These are phyloP conservation scores for Lipomyces mesembrius DNA, from an alignment of 805 yeast genomes.

Conservation along the genomic window DNA sequence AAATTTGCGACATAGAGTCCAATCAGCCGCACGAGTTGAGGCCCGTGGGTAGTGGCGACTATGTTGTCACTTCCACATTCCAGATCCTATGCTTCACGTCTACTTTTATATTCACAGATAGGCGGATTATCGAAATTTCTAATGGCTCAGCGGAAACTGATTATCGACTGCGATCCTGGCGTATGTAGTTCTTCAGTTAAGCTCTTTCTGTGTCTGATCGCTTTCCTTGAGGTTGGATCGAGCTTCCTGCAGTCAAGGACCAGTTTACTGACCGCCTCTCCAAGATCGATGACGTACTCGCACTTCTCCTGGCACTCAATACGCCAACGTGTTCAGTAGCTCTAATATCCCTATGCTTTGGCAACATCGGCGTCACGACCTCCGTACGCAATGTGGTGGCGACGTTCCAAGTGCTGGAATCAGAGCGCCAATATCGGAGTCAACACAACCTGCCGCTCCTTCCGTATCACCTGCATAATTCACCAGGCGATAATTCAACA, in stretches of 20 bases:
- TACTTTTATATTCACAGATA: neutral
- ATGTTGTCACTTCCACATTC: neutral
- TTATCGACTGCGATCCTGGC: conserved; percentile 52
- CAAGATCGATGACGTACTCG: conserved; percentile 50
- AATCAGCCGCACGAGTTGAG: neutral
- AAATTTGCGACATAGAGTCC: too few species aligned
- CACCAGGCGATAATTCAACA: conserved; percentile 23
- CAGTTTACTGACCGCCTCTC: neutral
- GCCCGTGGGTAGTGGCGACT: too few species aligned
- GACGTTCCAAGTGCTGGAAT: conserved; percentile 45
- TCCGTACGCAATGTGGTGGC: conserved; percentile 47
- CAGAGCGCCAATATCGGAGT: conserved; percentile 43
- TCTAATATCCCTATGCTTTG: conserved; percentile 48
- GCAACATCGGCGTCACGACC: conserved; percentile 46
- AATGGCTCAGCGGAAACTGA: conserved; percentile 38
- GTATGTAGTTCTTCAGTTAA: conserved; percentile 32
- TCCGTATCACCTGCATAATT: conserved; percentile 34
- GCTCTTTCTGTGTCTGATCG: neutral
- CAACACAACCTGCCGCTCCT: conserved; percentile 34
- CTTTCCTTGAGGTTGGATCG: neutral
- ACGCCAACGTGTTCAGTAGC: conserved; percentile 42
- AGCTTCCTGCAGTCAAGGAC: neutral
- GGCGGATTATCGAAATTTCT: neutral
- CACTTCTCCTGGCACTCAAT: conserved; percentile 47
- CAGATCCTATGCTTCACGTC: neutral